Base-by-base conservation (phyloP, 176 grass and related monocot species). In the Olyra latifolia region DNA sequence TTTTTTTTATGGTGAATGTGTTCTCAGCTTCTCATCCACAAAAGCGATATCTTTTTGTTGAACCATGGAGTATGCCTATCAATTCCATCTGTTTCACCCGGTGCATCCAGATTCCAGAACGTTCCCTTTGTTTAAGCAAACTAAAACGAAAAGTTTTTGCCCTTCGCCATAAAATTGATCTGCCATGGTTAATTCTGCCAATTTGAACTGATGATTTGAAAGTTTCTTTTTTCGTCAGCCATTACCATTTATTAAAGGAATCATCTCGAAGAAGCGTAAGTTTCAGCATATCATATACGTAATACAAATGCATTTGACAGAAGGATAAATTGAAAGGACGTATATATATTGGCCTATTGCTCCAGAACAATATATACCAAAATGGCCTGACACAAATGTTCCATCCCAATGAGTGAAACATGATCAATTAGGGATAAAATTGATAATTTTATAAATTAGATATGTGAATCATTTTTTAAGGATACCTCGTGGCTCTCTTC, bases 11-110 rank as follows among this genome's bases (percentile, higher is more conserved):
- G 76, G 68, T 41, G 58, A 46, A 47, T 47, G 16, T 8, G 13
- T 39, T 58, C 60, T 40, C 40, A 59, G 41, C 29, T 86, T 38
- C 60, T 80, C 10, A 57, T 49, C 77, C 77, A 74, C 69, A 52
- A 83, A 62, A 22, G 43, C 15, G 1, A n/a, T 47, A 62, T 84
- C 28, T 49, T 77, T 50, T 42, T n/a, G 8, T 53, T n/a, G 19
- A 74, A 82, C 23, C 20, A 41, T 62, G 2, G 15, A 19, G 27
- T 62, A 25, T 32, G 47, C 14, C 45, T 10, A 13, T 38, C 5
- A 44, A 30, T 63, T 62, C 17, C 15, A 59, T 17, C 16, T 35
- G 56, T 52, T 72, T 45, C 75, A 79, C 14, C 5, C 15, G 2
- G 10, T 63, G 16, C 52, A 38, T 29, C 35, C 6, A n/a, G 24